phyloP scores from a whole-genome alignment of 2,329 filamentous ascomycete species.

The Escovopsis sp. region DNA sequence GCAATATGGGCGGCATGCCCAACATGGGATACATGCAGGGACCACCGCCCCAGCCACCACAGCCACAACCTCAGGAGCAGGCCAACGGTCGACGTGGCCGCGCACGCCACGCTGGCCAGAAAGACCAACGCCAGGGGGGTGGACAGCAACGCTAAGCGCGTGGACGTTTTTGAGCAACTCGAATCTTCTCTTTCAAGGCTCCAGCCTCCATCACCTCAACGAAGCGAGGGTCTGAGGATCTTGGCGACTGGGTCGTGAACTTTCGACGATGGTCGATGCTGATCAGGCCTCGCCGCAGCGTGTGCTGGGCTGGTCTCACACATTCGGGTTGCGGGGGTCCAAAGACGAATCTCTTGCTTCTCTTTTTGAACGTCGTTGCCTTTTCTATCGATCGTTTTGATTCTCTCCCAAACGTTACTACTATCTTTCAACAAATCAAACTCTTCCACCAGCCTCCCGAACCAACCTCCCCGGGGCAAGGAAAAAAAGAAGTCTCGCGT shows the following conservation, averaged over 20 bases:
- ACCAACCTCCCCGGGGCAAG: too few species aligned
- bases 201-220: too few species aligned
- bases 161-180: too few species aligned
- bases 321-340: constrained; percentile 5
- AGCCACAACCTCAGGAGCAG: constrained; percentile 28
- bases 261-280: too few species aligned
- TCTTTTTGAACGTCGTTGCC: too few species aligned
- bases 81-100: constrained; percentile 42
- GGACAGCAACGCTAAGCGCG: constrained; percentile 6
- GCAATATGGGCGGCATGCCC: constrained; percentile 30
- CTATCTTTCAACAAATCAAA: too few species aligned
- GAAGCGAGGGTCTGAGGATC: neutral
- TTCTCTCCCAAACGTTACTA: too few species aligned
- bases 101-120: constrained; percentile 25
- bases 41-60: constrained; percentile 28
- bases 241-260: too few species aligned
- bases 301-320: constrained; percentile 9
- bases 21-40: constrained; percentile 34
- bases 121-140: constrained; percentile 4
- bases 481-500: too few species aligned
- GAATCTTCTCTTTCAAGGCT: too few species aligned
- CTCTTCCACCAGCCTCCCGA: too few species aligned
- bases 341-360: constrained; percentile 2
- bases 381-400: too few species aligned
- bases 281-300: constrained; percentile 4